Base-by-base conservation (phyloP, 2,329 filamentous ascomycete species). In the Botrytis fragariae region DNA sequence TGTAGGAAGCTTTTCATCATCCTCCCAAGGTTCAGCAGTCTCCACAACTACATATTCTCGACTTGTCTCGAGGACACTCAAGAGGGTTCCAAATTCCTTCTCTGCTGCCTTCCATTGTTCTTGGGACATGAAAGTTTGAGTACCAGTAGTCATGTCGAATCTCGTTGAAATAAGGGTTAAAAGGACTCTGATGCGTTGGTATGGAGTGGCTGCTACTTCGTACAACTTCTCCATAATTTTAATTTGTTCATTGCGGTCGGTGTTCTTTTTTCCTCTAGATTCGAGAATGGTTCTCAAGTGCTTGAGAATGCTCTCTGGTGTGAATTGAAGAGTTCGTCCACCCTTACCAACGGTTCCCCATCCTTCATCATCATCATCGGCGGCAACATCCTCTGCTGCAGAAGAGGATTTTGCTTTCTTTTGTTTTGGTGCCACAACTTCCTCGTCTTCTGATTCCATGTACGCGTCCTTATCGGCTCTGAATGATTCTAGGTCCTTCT, bases 251-350 rank as follows among this genome's bases (percentile, higher is more conserved):
- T 89, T 82, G 67, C 94, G 92, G 83, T 99, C 96, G 77, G 96
- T 98, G 87, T 98, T 98, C 90, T 99, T 99, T 88, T 97, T 97
- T 82, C 96, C 96, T 86, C 96, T 90, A 74, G 95, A 95, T 86
- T 99, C 96, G 82, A 98, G 87, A 81, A 99, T 98, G 70, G 91
- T 89, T 73, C 95, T 91, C 70, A 99, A 88, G 83, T 98, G 94
- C 87, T 99, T 99, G 83, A 98, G 92, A 81, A 99, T 99, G 83
- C 95, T 96, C 86, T 99, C 96, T 35, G 95, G 93, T 20, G 97
- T 99, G 84, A 97, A 98, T 80, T 93, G 91, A 73, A 98, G 87
- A 70, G 93, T 90, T 83, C 94, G 94, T 77, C 96, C 96, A 78
- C 95, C 93, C 82, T 93, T 93, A 75, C 93, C 94, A 76, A 99